Conservation (phyloP, 179 eudicot genomes). For the Amaranthus tricolor region DNA sequence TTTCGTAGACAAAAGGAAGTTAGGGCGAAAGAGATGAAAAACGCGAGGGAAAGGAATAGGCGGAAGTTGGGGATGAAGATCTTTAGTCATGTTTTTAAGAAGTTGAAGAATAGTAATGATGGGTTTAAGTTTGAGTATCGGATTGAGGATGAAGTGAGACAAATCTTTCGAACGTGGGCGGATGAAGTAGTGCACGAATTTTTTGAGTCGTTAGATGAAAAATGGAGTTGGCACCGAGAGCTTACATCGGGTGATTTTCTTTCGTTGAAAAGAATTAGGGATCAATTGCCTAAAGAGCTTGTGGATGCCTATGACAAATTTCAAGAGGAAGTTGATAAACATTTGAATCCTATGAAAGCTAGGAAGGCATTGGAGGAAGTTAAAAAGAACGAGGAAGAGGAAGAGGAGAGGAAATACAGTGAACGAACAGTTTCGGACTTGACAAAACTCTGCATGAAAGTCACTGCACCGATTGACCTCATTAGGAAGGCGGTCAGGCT, state of each 20-base stretch:
- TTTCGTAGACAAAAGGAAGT: constrained; percentile 86
- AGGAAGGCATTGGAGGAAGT: constrained; percentile 56
- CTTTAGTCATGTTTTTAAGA: constrained; percentile 72
- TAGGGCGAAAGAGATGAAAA: constrained; percentile 56
- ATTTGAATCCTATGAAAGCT: constrained; percentile 67
- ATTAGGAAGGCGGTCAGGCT: constrained; percentile 64
- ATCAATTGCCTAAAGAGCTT: constrained; percentile 71
- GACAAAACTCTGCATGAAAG: constrained; percentile 75
- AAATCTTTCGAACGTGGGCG: constrained; percentile 71
- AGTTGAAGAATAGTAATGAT: constrained; percentile 49
- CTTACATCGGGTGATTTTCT: constrained; percentile 77
- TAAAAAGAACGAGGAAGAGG: constrained; percentile 54
- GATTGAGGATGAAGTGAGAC: constrained; percentile 74
- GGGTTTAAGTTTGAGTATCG: constrained; percentile 62
- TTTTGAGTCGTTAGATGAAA: constrained; percentile 64
- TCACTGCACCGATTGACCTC: constrained; percentile 67
- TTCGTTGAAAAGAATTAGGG: constrained; percentile 64
- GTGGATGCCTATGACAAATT: constrained; percentile 86
- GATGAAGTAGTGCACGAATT: constrained; percentile 68
- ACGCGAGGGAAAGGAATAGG: constrained; percentile 78
- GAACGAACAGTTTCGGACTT: constrained; percentile 70
- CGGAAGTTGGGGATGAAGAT: constrained; percentile 75
- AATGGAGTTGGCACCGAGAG: constrained; percentile 59
- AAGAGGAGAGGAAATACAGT: constrained; percentile 65
- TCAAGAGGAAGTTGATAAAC: constrained; percentile 68